These are phyloP conservation scores for Debaryomyces sp. DNA, from an alignment of 1,139 yeast genomes.

Conservation along the genomic window DNA sequence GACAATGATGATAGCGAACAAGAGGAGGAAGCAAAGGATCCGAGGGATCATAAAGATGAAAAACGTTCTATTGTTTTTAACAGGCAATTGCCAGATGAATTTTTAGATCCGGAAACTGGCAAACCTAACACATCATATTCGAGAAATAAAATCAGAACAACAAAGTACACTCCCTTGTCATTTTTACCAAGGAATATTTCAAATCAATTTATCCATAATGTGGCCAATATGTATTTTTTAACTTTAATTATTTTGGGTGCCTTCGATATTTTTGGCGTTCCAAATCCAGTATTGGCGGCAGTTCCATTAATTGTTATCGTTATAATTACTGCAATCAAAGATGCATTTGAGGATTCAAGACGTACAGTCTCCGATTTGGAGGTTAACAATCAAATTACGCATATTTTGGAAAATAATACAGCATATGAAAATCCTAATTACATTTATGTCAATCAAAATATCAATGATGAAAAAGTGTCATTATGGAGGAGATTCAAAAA, in stretches of 20 bases:
- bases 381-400: slow-evolving; percentile 54
- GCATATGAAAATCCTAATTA: slow-evolving; percentile 16
- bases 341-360: slow-evolving; percentile 60
- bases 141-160: slow-evolving; percentile 60
- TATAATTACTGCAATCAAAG: slow-evolving; percentile 55
- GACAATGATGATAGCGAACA: slow-evolving; percentile 22
- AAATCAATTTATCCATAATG: slow-evolving; percentile 51
- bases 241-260: slow-evolving; percentile 54
- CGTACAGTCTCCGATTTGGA: slow-evolving; percentile 56
- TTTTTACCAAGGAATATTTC: slow-evolving; percentile 56
- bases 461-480: slow-evolving; percentile 51
- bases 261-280: slow-evolving; percentile 59
- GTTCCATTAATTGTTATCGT: slow-evolving; percentile 64
- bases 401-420: slow-evolving; percentile 34
- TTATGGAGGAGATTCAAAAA: slow-evolving; percentile 66
- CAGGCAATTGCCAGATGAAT: slow-evolving; percentile 64
- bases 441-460: slow-evolving; percentile 43
- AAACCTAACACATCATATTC: slow-evolving; percentile 39
- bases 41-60: slow-evolving; percentile 42
- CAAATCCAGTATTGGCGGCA: slow-evolving; percentile 55
- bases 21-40: slow-evolving; percentile 33
- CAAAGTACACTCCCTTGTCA: slow-evolving; percentile 59
- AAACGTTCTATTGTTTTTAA: slow-evolving; percentile 68
- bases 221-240: slow-evolving; percentile 60
- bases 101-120: slow-evolving; percentile 50